These are phyloP conservation scores for Anthoceros angustus DNA, from an alignment of 225 moss, liverwort and hornwort species.

Conservation along the genomic window DNA sequence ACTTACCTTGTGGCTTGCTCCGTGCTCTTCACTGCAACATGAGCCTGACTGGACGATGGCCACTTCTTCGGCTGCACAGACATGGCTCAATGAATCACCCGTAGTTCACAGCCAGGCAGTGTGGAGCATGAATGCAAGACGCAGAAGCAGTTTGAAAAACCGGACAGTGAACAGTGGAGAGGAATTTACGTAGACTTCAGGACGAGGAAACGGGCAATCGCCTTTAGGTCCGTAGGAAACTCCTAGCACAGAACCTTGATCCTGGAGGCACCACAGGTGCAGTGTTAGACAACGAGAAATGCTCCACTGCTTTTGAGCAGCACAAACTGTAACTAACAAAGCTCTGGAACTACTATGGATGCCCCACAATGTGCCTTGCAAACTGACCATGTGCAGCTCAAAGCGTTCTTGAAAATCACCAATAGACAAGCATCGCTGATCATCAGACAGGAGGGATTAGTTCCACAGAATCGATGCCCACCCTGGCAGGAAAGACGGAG, in stretches of 20 bases:
- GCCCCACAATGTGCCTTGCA: not conserved
- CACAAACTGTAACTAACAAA: not conserved
- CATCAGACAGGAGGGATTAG: not conserved
- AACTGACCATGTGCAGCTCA: slow-evolving; percentile 68
- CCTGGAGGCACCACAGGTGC: slow-evolving; percentile 19
- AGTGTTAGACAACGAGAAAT: not conserved
- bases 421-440: slow-evolving; percentile 66
- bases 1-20: slow-evolving; percentile 58
- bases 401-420: slow-evolving; percentile 79
- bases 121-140: too few relatives aligned
- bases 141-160: too few relatives aligned
- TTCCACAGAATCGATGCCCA: not conserved
- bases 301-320: not conserved
- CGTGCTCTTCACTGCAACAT: slow-evolving; percentile 61
- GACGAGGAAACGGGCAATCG: slow-evolving; percentile 65
- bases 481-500: not conserved
- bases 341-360: not conserved
- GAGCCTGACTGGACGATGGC: slow-evolving; percentile 44
- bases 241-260: slow-evolving; percentile 74
- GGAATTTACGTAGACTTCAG: slow-evolving; percentile 18
- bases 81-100: too few relatives aligned
- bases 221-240: slow-evolving; percentile 52
- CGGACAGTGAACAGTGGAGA: slow-evolving; percentile 60
- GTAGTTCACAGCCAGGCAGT: too few relatives aligned
- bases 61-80: too few relatives aligned